Evolutionary conservation across 1,284 basidiomycete genomes (phyloP).

Genomic region (Golubevia pallescens): DNA sequence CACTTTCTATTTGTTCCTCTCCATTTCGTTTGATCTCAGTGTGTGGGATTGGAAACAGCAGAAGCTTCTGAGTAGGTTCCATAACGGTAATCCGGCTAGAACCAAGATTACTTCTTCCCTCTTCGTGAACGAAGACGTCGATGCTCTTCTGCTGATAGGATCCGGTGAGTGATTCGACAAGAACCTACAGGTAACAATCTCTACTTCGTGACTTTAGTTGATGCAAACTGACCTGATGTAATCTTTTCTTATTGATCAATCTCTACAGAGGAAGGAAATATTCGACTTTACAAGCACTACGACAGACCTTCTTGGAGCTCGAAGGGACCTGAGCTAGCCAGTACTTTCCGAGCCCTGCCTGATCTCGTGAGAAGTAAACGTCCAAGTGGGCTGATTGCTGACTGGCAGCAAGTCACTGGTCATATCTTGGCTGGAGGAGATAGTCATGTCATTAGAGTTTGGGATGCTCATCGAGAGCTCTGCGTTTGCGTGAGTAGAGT

Average conservation of each 20-base stretch:
- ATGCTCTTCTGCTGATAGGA: slow-evolving; percentile 85
- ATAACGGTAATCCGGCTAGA: slow-evolving; percentile 83
- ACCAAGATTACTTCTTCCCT: slow-evolving; percentile 87
- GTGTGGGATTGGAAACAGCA: slow-evolving; percentile 93
- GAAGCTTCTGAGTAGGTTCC: slow-evolving; percentile 80
- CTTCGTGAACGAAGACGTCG: slow-evolving; percentile 94
- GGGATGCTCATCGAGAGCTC: slow-evolving; percentile 93
- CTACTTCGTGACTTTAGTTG: slow-evolving; percentile 8
- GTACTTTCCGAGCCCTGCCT: slow-evolving; percentile 86
- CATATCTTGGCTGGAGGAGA: slow-evolving; percentile 88
- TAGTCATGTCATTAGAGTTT: slow-evolving; percentile 83
- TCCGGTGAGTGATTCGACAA: slow-evolving; percentile 71
- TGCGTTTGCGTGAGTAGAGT: slow-evolving; percentile 73
- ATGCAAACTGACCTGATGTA: slow-evolving; percentile 8
- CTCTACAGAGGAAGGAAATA: slow-evolving; percentile 80
- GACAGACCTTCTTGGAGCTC: slow-evolving; percentile 58
- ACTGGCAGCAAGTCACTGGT: slow-evolving; percentile 91
- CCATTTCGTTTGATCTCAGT: slow-evolving; percentile 65
- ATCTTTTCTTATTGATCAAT: slow-evolving; percentile 6
- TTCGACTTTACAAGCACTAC: slow-evolving; percentile 91
- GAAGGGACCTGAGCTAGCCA: slow-evolving; percentile 78
- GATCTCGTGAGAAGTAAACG: slow-evolving; percentile 76
- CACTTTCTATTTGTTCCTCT: neutral
- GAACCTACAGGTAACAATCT: neutral
- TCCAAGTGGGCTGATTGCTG: slow-evolving; percentile 82